Evolutionary conservation across 371 early-diverging fungal genomes (phyloP), one percentile per base, ranked within the genome.

Genomic region (Mortierella sp.): DNA sequence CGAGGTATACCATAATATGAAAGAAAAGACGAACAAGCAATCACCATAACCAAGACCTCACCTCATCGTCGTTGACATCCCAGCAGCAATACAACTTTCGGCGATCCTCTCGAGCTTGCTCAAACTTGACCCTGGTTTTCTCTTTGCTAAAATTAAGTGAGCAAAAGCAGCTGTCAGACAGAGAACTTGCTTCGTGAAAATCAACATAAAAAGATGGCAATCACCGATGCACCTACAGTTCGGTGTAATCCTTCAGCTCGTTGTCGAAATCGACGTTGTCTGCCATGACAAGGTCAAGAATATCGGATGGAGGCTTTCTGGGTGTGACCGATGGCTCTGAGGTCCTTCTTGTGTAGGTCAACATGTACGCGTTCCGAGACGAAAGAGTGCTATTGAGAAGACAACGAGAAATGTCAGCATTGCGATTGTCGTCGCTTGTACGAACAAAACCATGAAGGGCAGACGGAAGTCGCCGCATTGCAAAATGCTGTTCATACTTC

Each of bases 291-390:
- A 77, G 16, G 32, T 70, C 48, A 49, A 80, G 74, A 6, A 72
- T 72, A 18, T 68, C 74, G 1, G 41, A 27, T 7, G 87, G 88
- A 6, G 76, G 83, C 4, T 60, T 27, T 41, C 29, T 63, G 0
- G 77, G 73, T n/a, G 32, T 51, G 21, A 29, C 3, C 18, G 43
- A 11, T 8, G 54, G 51, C 32, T 48, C 49, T 35, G 70, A 38
- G 27, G 35, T 72, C 24, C 75, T 54, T 58, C 43, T 80, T 29
- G 79, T 76, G 32, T 89, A 89, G 0, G 88, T 79, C 35, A 89
- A 68, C 83, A 87, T 87, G 75, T 89, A 89, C 3, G 89, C 89
- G 71, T 89, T 89, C 16, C 81, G 75, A 27, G 89, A 89, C 3
- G 88, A 83, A 46, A 87, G 76, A 2, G 60, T 74, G 58, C 87